Conservation (phyloP, 1,139 yeast genomes). For the Yamadazyma oceani region DNA sequence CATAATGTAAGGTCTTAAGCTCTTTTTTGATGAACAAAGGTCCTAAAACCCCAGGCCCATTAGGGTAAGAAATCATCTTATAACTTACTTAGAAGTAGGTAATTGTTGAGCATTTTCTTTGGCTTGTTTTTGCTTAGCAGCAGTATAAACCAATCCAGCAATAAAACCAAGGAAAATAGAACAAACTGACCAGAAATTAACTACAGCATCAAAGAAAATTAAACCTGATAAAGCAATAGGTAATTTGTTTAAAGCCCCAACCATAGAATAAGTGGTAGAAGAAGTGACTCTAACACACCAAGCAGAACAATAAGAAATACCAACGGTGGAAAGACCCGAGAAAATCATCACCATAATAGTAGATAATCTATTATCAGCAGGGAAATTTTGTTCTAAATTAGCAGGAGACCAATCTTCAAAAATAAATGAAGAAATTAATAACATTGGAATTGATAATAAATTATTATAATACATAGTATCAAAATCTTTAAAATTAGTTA, state of each 20-base stretch:
- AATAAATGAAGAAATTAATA: conserved; percentile 68
- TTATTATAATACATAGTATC: conserved; percentile 99
- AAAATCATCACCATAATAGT: conserved; percentile 80
- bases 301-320: conserved; percentile 97
- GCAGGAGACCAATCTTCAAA: conserved; percentile 91
- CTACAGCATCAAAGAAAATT: conserved; percentile 90
- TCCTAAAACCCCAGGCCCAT: too few species aligned
- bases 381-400: conserved; percentile 77
- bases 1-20: too few species aligned
- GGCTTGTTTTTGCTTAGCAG: conserved; percentile 78
- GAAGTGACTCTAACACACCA: conserved; percentile 99
- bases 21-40: too few species aligned
- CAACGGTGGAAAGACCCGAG: conserved; percentile 92
- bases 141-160: conserved; percentile 94
- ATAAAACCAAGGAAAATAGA: conserved; percentile 90
- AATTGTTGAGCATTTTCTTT: conserved; percentile 45
- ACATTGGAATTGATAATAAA: conserved; percentile 85
- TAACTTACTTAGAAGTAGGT: conserved; percentile 27
- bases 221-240: conserved; percentile 96
- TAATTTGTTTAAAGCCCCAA: conserved; percentile 96
- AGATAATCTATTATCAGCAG: conserved; percentile 62
- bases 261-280: conserved; percentile 98
- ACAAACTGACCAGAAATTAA: conserved; percentile 85
- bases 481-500: conserved; percentile 94
- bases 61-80: too few species aligned